phyloP scores from a whole-genome alignment of 192 early-diverging fungal species.

The Coemansia biformis region DNA sequence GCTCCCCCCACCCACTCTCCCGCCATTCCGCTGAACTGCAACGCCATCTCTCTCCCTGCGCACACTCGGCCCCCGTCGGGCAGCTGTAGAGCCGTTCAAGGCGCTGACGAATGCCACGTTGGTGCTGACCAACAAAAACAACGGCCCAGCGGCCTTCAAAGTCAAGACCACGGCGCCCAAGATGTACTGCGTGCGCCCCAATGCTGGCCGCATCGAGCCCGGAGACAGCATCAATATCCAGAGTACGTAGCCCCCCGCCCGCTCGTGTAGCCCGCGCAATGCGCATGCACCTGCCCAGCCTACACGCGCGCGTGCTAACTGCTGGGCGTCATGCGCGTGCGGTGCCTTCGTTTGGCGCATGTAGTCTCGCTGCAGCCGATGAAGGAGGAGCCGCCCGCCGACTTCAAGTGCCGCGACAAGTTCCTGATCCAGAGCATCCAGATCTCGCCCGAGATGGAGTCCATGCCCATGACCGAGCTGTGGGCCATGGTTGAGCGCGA shows the following conservation, averaged over 20 bases:
- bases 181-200: slow-evolving; percentile 94
- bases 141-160: slow-evolving; percentile 84
- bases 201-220: slow-evolving; percentile 75
- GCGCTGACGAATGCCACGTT: slow-evolving; percentile 54
- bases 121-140: slow-evolving; percentile 59
- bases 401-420: slow-evolving; percentile 92
- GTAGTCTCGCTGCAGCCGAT: slow-evolving; percentile 84
- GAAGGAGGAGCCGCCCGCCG: slow-evolving; percentile 71
- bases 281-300: neutral
- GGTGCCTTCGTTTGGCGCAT: too few relatives aligned
- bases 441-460: slow-evolving; percentile 64
- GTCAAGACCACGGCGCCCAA: slow-evolving; percentile 99
- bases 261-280: neutral
- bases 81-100: slow-evolving; percentile 64
- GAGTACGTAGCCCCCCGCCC: slow-evolving; percentile 43
- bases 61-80: too few relatives aligned
- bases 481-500: slow-evolving; percentile 64
- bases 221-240: slow-evolving; percentile 65
- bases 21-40: too few relatives aligned
- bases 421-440: slow-evolving; percentile 87
- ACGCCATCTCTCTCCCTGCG: neutral
- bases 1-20: too few relatives aligned
- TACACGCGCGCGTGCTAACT: too few relatives aligned
- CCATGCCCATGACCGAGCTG: slow-evolving; percentile 60
- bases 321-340: too few relatives aligned